Evolutionary conservation across 768 basidiomycete genomes (phyloP), one percentile per base, ranked within the genome.

Genomic region (Termitomyces sp.): DNA sequence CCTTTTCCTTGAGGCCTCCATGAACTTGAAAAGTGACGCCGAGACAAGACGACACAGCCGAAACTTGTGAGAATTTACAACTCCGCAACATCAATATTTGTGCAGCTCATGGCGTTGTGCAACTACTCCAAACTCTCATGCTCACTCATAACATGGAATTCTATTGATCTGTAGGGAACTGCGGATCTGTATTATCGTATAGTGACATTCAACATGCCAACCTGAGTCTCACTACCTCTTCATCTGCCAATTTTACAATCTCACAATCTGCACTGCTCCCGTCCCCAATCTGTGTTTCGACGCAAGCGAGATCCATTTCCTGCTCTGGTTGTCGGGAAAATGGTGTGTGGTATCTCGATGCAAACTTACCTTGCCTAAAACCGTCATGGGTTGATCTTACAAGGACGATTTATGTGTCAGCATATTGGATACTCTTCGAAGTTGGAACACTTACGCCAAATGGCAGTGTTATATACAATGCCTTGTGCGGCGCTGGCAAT

Each of bases 271-370:
- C 75, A 54, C 64, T 64, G 47, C 83, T 80, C 1, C 89, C 89
- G 54, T 90, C 80, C 6, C 93, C 94, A 50, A 96, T 85, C 69
- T 98, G 95, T 22, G 94, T 91, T 70, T 98, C 96, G 9, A 98
- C 83, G 64, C 96, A 98, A 9, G 91, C 78, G 60, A 94, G 81
- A 62, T 93, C 91, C 71, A 93, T 79, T 11, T 75, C 67, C 88
- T 92, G 64, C 35, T 54, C 18, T 56, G 23, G 43, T 11, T 23
- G 31, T 56, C 22, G 53, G 40, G 32, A 40, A 55, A 49, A 33
- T 43, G 40, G 22, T 32, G 43, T 22, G 16, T 16, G 35, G 47
- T 50, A 27, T 38, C 42, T 52, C 48, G 44, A 33, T 54, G 53
- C 32, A 33, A 51, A 68, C 76, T 42, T 61, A 88, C 90, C 75